Percentiles rank a stretch among this genome's conserved stretches.
Evolutionary conservation across 345 rosid genomes (phyloP).

Genomic region (Eutrema japonicum): DNA sequence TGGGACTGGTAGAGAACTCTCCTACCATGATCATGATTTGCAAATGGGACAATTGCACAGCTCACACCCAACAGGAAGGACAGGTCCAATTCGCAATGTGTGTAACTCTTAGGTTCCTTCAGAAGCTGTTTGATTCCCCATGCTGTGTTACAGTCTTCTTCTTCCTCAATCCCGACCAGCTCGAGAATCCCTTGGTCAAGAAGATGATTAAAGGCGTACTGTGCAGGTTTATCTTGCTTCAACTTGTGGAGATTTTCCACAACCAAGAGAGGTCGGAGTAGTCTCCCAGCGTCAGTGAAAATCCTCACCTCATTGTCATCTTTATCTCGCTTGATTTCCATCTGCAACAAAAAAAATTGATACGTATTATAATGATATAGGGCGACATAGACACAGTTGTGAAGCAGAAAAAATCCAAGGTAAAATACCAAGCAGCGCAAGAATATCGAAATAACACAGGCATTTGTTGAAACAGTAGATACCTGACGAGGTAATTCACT

Average conservation of each 20-base stretch:
- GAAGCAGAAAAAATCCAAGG: slow-evolving; percentile 7
- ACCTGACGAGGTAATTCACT: slow-evolving; percentile 71
- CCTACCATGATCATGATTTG: slow-evolving; percentile 86
- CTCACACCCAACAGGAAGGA: slow-evolving; percentile 77
- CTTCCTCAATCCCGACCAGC: slow-evolving; percentile 81
- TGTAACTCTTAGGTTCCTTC: slow-evolving; percentile 50
- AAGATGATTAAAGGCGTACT: slow-evolving; percentile 54
- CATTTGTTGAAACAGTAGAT: slow-evolving; percentile 27
- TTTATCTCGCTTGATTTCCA: slow-evolving; percentile 78
- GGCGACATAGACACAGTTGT: neutral
- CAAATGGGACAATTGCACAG: slow-evolving; percentile 84
- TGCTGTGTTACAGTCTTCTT: slow-evolving; percentile 76
- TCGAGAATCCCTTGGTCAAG: slow-evolving; percentile 73
- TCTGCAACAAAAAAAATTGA: slow-evolving; percentile 47
- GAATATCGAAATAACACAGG: slow-evolving; percentile 7
- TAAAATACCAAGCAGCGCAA: slow-evolving; percentile 24
- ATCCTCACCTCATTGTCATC: slow-evolving; percentile 74
- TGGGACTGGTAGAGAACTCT: slow-evolving; percentile 78
- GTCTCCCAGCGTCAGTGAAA: slow-evolving; percentile 82
- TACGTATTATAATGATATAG: slow-evolving; percentile 4
- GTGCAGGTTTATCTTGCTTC: slow-evolving; percentile 54
- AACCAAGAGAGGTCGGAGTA: slow-evolving; percentile 84
- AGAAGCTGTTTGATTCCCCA: slow-evolving; percentile 69
- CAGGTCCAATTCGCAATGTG: slow-evolving; percentile 83
- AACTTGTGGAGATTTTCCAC: slow-evolving; percentile 62